These are phyloP conservation scores for Nitzschia sp. DNA, from an alignment of 108 stramenopile genomes.

Conservation along the genomic window DNA sequence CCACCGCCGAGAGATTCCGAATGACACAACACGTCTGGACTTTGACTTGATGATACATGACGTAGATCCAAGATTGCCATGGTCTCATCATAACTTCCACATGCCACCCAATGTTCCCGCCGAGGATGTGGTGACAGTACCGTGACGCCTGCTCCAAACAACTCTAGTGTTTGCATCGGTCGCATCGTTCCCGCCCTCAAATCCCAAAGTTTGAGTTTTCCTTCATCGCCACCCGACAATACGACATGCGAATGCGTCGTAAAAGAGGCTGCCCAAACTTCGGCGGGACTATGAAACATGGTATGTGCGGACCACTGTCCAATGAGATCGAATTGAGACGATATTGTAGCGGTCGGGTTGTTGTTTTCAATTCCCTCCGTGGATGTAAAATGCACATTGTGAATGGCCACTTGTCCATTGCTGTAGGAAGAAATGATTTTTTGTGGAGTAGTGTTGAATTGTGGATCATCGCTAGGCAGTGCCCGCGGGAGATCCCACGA, in stretches of 20 bases:
- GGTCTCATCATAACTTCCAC: slow-evolving; percentile 82
- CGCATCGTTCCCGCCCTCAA: slow-evolving; percentile 32
- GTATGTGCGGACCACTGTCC: slow-evolving; percentile 75
- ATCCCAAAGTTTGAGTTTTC: slow-evolving; percentile 72
- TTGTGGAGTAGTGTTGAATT: not conserved
- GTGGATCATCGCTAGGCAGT: too few relatives aligned
- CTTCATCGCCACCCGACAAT: slow-evolving; percentile 57
- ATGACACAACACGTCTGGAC: slow-evolving; percentile 26
- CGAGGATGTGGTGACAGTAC: slow-evolving; percentile 70
- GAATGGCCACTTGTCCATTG: slow-evolving; percentile 65
- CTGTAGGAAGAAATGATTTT: slow-evolving; percentile 82
- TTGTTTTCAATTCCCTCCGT: not conserved
- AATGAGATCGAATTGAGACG: slow-evolving; percentile 10
- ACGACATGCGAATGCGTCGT: slow-evolving; percentile 21
- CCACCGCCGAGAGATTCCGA: slow-evolving; percentile 67
- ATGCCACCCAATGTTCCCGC: slow-evolving; percentile 54
- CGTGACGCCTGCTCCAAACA: slow-evolving; percentile 85
- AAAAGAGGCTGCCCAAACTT: slow-evolving; percentile 76
- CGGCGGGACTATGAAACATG: slow-evolving; percentile 67
- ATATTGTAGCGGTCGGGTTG: not conserved
- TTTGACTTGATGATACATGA: slow-evolving; percentile 2
- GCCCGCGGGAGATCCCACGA: slow-evolving; percentile 46
- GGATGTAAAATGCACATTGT: slow-evolving; percentile 30
- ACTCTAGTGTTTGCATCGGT: slow-evolving; percentile 38
- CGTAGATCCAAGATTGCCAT: slow-evolving; percentile 72